Conservation (phyloP, 2,329 filamentous ascomycete species). For the Paraphaeosphaeria sporulosa region DNA sequence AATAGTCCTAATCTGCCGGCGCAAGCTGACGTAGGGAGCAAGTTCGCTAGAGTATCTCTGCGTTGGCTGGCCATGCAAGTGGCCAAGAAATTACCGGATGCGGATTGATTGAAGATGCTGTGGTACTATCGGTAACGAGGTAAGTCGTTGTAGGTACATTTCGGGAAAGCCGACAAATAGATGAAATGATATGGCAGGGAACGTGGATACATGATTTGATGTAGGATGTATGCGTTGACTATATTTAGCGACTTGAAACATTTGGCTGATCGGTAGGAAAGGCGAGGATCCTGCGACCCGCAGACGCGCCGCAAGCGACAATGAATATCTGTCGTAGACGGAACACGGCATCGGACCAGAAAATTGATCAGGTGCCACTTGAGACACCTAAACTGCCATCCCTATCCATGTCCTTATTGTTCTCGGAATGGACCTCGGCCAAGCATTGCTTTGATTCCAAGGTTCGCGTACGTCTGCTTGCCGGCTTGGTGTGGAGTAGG, state of each 20-base stretch:
- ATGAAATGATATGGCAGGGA: conserved; percentile 7
- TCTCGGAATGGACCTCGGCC: conserved; percentile 37
- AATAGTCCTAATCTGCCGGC: conserved; percentile 4
- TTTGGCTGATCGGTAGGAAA: conserved; percentile 6
- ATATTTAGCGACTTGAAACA: conserved; percentile 17
- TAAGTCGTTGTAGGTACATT: conserved; percentile 12
- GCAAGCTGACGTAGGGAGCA: conserved; percentile 5
- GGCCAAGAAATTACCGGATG: not conserved
- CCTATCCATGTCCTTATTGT: conserved; percentile 12
- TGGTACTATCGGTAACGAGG: conserved; percentile 9
- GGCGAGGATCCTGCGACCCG: conserved; percentile 7
- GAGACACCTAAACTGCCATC: not conserved
- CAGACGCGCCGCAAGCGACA: conserved; percentile 13
- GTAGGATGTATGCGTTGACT: conserved; percentile 13
- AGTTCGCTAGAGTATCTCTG: conserved; percentile 4
- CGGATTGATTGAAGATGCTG: conserved; percentile 12
- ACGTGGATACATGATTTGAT: conserved; percentile 5
- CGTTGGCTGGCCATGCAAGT: conserved; percentile 3
- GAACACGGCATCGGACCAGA: not conserved
- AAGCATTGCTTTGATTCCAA: conserved; percentile 34
- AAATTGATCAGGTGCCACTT: conserved; percentile 2
- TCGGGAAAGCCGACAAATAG: conserved; percentile 4
- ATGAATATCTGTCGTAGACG: not conserved
- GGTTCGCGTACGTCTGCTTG: conserved; percentile 32
- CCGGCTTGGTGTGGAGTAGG: conserved; percentile 14